phyloP scores from a whole-genome alignment of 148 eudicot species.

The Bassia scoparia region DNA sequence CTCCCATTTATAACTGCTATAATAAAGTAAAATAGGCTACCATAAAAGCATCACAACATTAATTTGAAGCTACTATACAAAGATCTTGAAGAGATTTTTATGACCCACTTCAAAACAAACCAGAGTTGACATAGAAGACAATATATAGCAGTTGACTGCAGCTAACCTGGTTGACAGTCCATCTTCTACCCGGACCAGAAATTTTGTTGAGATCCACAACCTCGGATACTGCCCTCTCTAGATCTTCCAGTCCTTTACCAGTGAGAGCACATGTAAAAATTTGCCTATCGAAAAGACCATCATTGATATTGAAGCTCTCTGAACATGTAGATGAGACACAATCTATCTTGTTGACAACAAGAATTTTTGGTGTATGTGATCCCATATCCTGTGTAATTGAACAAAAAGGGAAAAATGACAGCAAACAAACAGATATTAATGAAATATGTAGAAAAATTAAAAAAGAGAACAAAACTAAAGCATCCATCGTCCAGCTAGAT shows the following conservation, averaged over 20 bases:
- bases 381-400: slow-evolving; percentile 40
- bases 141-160: background rate
- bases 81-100: too few relatives aligned
- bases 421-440: background rate
- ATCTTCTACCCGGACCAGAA: slow-evolving; percentile 67
- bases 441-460: background rate
- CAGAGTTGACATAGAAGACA: background rate
- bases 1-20: too few relatives aligned
- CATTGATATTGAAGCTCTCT: slow-evolving; percentile 38
- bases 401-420: background rate
- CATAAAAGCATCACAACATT: too few relatives aligned
- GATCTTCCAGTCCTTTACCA: slow-evolving; percentile 70
- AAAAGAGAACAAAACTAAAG: background rate
- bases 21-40: too few relatives aligned
- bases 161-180: slow-evolving; percentile 87
- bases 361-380: slow-evolving; percentile 62
- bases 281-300: slow-evolving; percentile 40
- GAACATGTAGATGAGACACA: slow-evolving; percentile 40
- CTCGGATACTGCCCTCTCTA: slow-evolving; percentile 69
- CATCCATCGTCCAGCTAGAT: background rate
- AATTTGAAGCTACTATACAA: too few relatives aligned
- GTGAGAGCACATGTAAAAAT: slow-evolving; percentile 81
- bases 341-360: slow-evolving; percentile 88
- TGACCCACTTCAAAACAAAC: too few relatives aligned
- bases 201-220: slow-evolving; percentile 65